Percentiles rank a stretch among this genome's conserved stretches.
Conservation (phyloP, 192 early-diverging fungal species). For the Piromyces sp. region DNA sequence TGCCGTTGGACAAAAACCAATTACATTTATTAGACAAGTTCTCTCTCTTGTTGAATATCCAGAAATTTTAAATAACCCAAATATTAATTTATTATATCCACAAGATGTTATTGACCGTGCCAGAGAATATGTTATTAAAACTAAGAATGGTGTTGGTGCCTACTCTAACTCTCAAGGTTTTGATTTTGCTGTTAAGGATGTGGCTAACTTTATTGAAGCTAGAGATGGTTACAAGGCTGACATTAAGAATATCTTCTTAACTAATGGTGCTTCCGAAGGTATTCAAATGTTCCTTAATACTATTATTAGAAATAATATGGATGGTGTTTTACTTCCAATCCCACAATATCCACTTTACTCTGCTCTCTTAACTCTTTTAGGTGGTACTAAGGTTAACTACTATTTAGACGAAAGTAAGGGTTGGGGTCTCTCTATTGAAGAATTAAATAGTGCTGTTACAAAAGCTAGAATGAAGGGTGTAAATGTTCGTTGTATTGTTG, state of each 20-base stretch:
- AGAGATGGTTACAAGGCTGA: slow-evolving; percentile 77
- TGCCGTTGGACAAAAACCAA: slow-evolving; percentile 70
- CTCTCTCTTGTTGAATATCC: slow-evolving; percentile 76
- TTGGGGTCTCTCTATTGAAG: slow-evolving; percentile 25
- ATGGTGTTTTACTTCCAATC: slow-evolving; percentile 95
- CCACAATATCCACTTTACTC: slow-evolving; percentile 98
- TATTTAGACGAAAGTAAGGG: slow-evolving; percentile 71
- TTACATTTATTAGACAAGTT: slow-evolving; percentile 92
- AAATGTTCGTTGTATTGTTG: slow-evolving; percentile 80
- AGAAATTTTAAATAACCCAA: slow-evolving; percentile 20
- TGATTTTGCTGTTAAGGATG: slow-evolving; percentile 55
- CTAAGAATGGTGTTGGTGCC: slow-evolving; percentile 61
- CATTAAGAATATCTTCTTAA: slow-evolving; percentile 74
- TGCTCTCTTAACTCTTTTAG: slow-evolving; percentile 67
- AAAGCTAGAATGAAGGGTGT: slow-evolving; percentile 49
- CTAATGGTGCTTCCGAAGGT: slow-evolving; percentile 79
- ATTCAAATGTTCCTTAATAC: slow-evolving; percentile 83
- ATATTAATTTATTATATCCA: slow-evolving; percentile 51
- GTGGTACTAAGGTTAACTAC: slow-evolving; percentile 76
- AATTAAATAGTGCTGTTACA: slow-evolving; percentile 42
- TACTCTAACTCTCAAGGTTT: slow-evolving; percentile 85
- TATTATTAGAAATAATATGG: slow-evolving; percentile 52
- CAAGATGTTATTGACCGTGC: slow-evolving; percentile 75
- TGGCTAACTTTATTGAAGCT: slow-evolving; percentile 74
- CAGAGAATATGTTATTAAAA: slow-evolving; percentile 46